Evolutionary conservation across 164 flowering plant species (phyloP), one percentile per base, ranked within the genome.

Genomic region (Stephania yunnanensis): DNA sequence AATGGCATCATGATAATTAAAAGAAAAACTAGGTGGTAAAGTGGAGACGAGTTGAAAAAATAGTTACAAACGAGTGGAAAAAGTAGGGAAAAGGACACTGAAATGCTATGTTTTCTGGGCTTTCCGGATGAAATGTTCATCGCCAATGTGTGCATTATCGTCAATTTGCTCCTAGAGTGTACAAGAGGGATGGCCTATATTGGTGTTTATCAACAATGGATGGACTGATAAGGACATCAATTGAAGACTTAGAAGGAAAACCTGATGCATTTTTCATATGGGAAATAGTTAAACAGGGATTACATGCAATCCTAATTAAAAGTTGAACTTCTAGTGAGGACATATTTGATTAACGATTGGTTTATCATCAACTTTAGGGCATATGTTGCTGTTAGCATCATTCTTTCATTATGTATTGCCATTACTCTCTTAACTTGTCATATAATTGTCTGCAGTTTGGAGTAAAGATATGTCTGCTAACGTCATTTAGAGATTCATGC

Each of bases 401-500:
- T n/a, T 4, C 64, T 29, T 8, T n/a, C 30, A 20, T 25, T 50
- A 11, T 67, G 17, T 13, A n/a, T 13, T 19, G 12, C 7, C 44
- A 53, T 50, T 48, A 65, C 2, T 30, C 67, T 65, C 17, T 65
- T 0, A 31, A 50, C 22, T 31, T 7, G 19, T 58, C 6, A 44
- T 74, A 4, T 46, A n/a, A 31, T 75, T 52, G 50, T 46, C 52
- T 87, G 83, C 82, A 94, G 98, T 94, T 87, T 85, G 91, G 75
- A 69, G 91, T 87, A 58, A 94, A 94, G 80, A 89, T 94, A 71
- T 90, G 91, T 83, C 77, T 94, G 52, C 87, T 94, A 68, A 94
- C 98, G 63, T 94, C 98, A 10, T 94, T 94, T 78, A 88, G 91
- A 30, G 97, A 94, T 74, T 83, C 88, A 36, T 80, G 88, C 80